A percentile compares a stretch with the other conserved stretches of the same genome.
These are phyloP conservation scores for Lepiota brunneoincarnata DNA, from an alignment of 768 basidiomycete species.

Conservation along the genomic window DNA sequence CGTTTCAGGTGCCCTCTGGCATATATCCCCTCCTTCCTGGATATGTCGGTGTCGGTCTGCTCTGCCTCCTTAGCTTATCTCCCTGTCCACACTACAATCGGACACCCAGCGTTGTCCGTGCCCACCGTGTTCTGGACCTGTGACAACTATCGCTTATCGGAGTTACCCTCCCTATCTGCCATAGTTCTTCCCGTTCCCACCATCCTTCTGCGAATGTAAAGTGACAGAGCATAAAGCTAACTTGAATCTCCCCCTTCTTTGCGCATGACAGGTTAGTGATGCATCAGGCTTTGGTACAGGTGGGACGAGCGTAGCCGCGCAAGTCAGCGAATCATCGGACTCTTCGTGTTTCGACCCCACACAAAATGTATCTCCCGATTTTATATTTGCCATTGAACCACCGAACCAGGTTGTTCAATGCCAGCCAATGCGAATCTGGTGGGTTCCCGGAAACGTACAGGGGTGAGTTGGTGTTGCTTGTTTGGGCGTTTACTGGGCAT, in stretches of 20 bases:
- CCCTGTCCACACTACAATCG: too few relatives aligned
- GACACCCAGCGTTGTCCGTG: too few relatives aligned
- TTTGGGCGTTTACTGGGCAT: neutral
- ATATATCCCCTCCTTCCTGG: too few relatives aligned
- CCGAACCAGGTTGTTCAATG: conserved; percentile 68
- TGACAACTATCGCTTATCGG: too few relatives aligned
- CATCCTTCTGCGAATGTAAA: too few relatives aligned
- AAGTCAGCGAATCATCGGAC: conserved; percentile 49
- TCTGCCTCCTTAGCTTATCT: too few relatives aligned
- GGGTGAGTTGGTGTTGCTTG: conserved; percentile 37
- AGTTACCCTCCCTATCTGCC: too few relatives aligned
- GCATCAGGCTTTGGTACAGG: conserved; percentile 58
- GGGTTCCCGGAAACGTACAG: conserved; percentile 48
- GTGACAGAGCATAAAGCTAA: neutral
- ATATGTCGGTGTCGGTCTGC: too few relatives aligned
- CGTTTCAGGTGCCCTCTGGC: too few relatives aligned
- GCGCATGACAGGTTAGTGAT: conserved; percentile 29
- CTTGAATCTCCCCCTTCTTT: neutral
- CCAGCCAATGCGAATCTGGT: conserved; percentile 59
- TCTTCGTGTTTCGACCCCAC: conserved; percentile 58
- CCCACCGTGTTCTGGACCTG: too few relatives aligned
- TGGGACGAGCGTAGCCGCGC: conserved; percentile 68
- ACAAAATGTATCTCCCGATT: conserved; percentile 45
- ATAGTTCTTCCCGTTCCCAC: too few relatives aligned
- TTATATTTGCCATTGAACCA: conserved; percentile 61